Evolutionary conservation across 495 filamentous ascomycete genomes (phyloP).

Genomic region (Aspergillus mulundensis): DNA sequence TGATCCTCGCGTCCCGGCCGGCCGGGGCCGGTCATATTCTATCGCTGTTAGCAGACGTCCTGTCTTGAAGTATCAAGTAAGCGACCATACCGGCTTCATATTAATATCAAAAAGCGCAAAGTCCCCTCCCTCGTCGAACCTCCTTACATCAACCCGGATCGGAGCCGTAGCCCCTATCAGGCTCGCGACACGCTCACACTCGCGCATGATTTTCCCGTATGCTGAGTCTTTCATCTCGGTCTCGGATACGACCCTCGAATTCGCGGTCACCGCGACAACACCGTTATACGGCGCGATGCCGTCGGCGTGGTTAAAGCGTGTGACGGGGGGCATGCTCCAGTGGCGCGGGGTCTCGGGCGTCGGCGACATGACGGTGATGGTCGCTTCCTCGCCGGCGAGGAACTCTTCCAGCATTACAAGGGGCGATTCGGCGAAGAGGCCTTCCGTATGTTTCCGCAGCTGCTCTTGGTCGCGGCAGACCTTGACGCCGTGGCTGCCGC

Average conservation of each 20-base stretch:
- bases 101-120: constrained; percentile 44
- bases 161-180: constrained; percentile 28
- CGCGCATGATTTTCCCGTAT: constrained; percentile 19
- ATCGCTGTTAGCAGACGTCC: neutral
- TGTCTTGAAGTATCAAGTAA: neutral
- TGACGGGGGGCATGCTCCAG: constrained; percentile 33
- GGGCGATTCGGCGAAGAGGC: constrained; percentile 25
- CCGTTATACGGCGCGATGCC: constrained; percentile 35
- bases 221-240: constrained; percentile 18
- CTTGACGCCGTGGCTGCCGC: constrained; percentile 33
- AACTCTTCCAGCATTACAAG: constrained; percentile 35
- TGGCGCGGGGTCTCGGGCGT: constrained; percentile 16
- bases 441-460: constrained; percentile 22
- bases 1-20: constrained; percentile 30
- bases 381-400: constrained; percentile 36
- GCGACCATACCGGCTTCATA: constrained; percentile 37
- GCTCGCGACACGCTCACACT: constrained; percentile 30
- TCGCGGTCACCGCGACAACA: constrained; percentile 29
- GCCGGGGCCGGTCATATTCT: constrained; percentile 33
- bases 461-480: constrained; percentile 21
- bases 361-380: constrained; percentile 40
- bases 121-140: constrained; percentile 20
- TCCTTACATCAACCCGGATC: constrained; percentile 33
- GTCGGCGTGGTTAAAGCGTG: constrained; percentile 33
- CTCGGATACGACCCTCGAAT: constrained; percentile 23